Conservation (phyloP, 176 grass and related monocot genomes). For the Elaeis guineensis region DNA sequence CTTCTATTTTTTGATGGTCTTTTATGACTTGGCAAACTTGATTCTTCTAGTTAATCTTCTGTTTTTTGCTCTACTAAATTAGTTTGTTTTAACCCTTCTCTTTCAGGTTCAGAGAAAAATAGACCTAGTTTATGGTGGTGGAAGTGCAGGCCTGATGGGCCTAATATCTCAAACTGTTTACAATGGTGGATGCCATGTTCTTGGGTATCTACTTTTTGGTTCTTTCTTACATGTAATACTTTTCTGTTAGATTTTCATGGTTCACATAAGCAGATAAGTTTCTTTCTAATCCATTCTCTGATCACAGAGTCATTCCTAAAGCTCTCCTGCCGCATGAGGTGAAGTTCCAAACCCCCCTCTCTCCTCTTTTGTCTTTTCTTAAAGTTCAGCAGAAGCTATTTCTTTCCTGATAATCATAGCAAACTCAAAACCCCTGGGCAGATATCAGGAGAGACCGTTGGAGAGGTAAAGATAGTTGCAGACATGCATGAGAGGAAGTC, state of each 20-base stretch:
- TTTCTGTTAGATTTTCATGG: neutral
- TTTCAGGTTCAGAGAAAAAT: conserved; percentile 69
- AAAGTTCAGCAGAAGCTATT: too few species aligned
- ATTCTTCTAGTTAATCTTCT: neutral
- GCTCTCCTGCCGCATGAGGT: conserved; percentile 78
- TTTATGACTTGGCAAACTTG: conserved; percentile 1
- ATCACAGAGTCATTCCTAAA: conserved; percentile 69
- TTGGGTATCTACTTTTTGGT: conserved; percentile 38
- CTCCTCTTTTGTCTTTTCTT: neutral
- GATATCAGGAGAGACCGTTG: conserved; percentile 65
- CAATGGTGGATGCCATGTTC: conserved; percentile 78
- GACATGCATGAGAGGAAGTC: conserved; percentile 79
- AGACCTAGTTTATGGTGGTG: conserved; percentile 90
- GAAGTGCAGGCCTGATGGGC: conserved; percentile 89
- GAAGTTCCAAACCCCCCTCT: neutral
- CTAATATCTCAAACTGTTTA: conserved; percentile 71
- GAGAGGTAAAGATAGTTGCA: conserved; percentile 55
- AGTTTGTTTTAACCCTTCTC: neutral
- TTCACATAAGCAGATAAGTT: neutral
- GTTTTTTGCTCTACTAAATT: neutral
- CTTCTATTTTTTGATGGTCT: neutral
- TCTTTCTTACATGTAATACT: neutral
- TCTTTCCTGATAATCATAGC: neutral
- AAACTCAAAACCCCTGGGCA: neutral
- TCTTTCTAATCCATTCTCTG: neutral